Percentiles rank a stretch among this genome's conserved stretches.
phyloP scores from a whole-genome alignment of 768 basidiomycete species.

The Gautieria morchelliformis region DNA sequence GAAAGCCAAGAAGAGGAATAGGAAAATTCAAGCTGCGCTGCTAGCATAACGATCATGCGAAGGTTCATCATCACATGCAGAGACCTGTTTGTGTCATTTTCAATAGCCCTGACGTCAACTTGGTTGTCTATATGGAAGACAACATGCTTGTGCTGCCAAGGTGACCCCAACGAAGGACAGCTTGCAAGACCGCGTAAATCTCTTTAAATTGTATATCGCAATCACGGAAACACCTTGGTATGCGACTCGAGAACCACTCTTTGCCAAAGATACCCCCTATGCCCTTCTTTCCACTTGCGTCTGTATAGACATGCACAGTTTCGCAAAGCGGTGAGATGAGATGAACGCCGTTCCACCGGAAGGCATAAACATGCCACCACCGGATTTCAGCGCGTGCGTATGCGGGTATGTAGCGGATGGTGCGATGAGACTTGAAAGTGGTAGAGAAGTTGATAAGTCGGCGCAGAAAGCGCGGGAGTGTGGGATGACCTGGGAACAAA shows the following conservation, averaged over 20 bases:
- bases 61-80: too few species aligned
- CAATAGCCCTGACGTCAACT: constrained; percentile 7
- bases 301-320: constrained; percentile 19
- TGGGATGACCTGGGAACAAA: constrained; percentile 27
- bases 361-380: constrained; percentile 24
- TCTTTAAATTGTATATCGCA: constrained; percentile 25
- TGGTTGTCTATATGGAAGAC: constrained; percentile 21
- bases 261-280: constrained; percentile 15
- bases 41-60: constrained; percentile 10
- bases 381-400: constrained; percentile 16
- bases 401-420: constrained; percentile 17
- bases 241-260: constrained; percentile 19
- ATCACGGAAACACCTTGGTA: constrained; percentile 16
- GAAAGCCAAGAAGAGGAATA: constrained; percentile 12
- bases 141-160: constrained; percentile 18
- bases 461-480: constrained; percentile 20
- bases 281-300: constrained; percentile 25
- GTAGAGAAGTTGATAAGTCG: constrained; percentile 21
- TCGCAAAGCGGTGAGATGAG: constrained; percentile 4
- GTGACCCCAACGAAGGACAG: constrained; percentile 22
- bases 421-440: constrained; percentile 16
- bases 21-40: constrained; percentile 10
- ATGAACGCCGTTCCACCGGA: constrained; percentile 23
- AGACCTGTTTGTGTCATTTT: constrained; percentile 4
- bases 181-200: constrained; percentile 19